These are phyloP conservation scores for Xylona heveae DNA, from an alignment of 495 filamentous ascomycete genomes.

Conservation along the genomic window DNA sequence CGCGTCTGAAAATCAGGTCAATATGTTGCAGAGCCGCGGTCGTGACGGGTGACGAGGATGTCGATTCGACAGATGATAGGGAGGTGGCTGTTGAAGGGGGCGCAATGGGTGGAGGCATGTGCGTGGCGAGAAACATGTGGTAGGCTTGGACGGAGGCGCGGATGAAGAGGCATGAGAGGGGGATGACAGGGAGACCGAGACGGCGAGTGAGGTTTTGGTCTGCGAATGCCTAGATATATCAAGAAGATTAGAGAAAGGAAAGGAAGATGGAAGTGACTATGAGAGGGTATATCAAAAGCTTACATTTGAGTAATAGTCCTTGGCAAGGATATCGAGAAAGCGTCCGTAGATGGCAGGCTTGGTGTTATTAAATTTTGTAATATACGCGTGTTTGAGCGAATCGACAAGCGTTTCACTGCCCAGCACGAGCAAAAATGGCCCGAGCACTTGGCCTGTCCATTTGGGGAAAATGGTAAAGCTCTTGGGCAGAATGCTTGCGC, in stretches of 20 bases:
- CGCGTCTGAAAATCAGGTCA: constrained; percentile 50
- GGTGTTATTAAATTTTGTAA: constrained; percentile 95
- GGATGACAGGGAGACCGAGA: constrained; percentile 79
- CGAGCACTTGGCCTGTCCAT: constrained; percentile 73
- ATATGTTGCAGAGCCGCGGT: constrained; percentile 52
- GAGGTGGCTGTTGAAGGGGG: constrained; percentile 47
- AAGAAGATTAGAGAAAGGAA: constrained; percentile 4
- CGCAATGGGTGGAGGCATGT: constrained; percentile 43
- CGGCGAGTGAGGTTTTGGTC: constrained; percentile 77
- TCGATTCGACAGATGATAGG: constrained; percentile 32
- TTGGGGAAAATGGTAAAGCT: constrained; percentile 77
- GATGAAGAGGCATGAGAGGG: constrained; percentile 86
- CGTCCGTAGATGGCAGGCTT: constrained; percentile 72
- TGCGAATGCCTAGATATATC: constrained; percentile 44
- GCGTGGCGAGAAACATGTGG: constrained; percentile 86
- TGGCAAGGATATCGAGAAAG: constrained; percentile 81
- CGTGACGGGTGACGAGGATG: constrained; percentile 40
- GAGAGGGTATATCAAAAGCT: constrained; percentile 12
- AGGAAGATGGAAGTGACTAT: constrained; percentile 1
- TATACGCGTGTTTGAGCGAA: constrained; percentile 93
- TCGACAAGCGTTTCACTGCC: constrained; percentile 95
- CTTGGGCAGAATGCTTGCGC: constrained; percentile 51
- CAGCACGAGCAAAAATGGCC: constrained; percentile 79
- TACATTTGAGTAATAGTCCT: constrained; percentile 92
- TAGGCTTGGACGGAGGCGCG: constrained; percentile 89